Evolutionary conservation across 2,329 filamentous ascomycete species (phyloP).

Genomic region (Aspergillus sclerotialis): DNA sequence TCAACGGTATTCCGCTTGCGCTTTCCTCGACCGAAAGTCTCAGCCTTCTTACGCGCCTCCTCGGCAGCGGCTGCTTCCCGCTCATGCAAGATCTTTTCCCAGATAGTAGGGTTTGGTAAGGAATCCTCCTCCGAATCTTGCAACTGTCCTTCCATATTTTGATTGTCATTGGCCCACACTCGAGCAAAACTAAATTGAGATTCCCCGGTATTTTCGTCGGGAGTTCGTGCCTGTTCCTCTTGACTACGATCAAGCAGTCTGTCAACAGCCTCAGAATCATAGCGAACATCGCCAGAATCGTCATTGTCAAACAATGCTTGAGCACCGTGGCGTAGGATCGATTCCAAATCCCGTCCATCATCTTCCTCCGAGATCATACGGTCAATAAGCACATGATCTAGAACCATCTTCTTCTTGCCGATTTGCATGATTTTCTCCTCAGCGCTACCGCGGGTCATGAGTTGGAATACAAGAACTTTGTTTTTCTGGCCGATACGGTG

Average conservation of each 20-base stretch:
- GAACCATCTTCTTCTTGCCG: slow-evolving; percentile 88
- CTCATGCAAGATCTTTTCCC: slow-evolving; percentile 83
- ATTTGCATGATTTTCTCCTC: slow-evolving; percentile 97
- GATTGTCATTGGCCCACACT: slow-evolving; percentile 82
- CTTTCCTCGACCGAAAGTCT: slow-evolving; percentile 80
- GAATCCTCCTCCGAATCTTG: slow-evolving; percentile 44
- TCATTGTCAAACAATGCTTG: slow-evolving; percentile 77
- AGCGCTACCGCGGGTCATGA: slow-evolving; percentile 80
- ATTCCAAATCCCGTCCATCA: slow-evolving; percentile 71
- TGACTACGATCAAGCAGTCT: slow-evolving; percentile 82
- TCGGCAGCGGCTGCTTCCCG: slow-evolving; percentile 72
- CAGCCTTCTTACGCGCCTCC: slow-evolving; percentile 59
- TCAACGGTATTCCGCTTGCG: slow-evolving; percentile 56
- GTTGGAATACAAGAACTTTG: slow-evolving; percentile 89
- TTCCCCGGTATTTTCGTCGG: slow-evolving; percentile 61
- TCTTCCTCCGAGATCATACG: slow-evolving; percentile 81
- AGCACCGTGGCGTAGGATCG: slow-evolving; percentile 80
- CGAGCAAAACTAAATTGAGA: slow-evolving; percentile 83
- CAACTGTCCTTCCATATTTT: slow-evolving; percentile 57
- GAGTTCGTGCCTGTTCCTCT: slow-evolving; percentile 62
- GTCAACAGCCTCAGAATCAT: slow-evolving; percentile 77
- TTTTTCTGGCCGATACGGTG: slow-evolving; percentile 95
- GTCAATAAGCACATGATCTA: slow-evolving; percentile 92
- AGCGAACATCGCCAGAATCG: slow-evolving; percentile 63
- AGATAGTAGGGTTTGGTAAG: slow-evolving; percentile 61